Evolutionary conservation across 495 filamentous ascomycete genomes (phyloP).

Genomic region (Wilcoxina mikolae): DNA sequence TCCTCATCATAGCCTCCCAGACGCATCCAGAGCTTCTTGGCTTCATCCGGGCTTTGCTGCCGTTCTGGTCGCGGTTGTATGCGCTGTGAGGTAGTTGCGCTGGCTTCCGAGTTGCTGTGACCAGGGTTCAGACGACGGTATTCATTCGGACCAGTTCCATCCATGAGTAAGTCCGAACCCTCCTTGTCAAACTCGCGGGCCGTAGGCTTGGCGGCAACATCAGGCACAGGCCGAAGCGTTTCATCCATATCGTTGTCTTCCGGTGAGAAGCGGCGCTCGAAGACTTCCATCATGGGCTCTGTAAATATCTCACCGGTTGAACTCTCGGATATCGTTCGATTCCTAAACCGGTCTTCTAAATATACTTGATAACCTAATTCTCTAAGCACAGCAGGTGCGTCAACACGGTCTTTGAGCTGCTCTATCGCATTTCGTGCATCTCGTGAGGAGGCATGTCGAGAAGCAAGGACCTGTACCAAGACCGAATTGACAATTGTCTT

Average conservation of each 20-base stretch:
- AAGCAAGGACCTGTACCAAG: conserved; percentile 2
- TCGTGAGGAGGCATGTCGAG: not conserved
- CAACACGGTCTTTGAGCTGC: not conserved
- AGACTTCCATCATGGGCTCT: conserved; percentile 3
- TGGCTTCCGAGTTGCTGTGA: not conserved
- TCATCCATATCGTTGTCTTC: not conserved
- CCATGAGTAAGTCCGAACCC: not conserved
- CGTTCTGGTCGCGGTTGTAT: not conserved
- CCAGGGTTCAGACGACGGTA: too few relatives aligned
- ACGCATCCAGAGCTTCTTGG: conserved; percentile 6
- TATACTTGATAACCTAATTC: conserved; percentile 3
- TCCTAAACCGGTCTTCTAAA: not conserved
- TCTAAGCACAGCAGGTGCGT: not conserved
- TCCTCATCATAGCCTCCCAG: conserved; percentile 1
- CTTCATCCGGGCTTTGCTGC: conserved; percentile 1
- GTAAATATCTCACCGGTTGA: not conserved
- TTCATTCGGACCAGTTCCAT: not conserved
- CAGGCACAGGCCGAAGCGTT: not conserved
- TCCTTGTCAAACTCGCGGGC: not conserved
- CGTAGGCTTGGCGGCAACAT: not conserved
- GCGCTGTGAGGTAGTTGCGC: too few relatives aligned
- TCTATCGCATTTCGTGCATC: not conserved
- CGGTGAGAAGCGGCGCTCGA: conserved; percentile 2
- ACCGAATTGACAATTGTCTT: not conserved
- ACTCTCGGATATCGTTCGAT: not conserved